phyloP scores from a whole-genome alignment of 108 stramenopile species.

The Pseudonitzschia pungens region DNA sequence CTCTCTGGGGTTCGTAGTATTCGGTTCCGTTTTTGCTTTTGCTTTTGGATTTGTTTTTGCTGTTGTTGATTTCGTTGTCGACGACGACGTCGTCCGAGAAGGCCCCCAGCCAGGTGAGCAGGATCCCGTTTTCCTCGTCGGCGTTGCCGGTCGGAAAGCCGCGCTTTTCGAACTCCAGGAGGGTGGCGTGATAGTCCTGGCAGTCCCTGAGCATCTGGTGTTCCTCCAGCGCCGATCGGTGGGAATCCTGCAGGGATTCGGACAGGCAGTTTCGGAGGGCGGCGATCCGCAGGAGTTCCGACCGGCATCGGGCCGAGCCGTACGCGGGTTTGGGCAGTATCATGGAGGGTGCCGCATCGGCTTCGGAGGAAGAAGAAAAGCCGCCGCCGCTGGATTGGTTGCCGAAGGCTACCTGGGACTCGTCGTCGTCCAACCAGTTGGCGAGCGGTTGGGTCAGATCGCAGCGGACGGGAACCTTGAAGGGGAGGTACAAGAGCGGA shows the following conservation, averaged over 20 bases:
- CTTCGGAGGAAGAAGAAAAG: background rate
- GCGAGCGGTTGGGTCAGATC: slow-evolving; percentile 46
- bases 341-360: slow-evolving; percentile 19
- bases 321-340: slow-evolving; percentile 45
- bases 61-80: background rate
- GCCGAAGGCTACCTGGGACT: background rate
- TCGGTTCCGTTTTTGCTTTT: no score
- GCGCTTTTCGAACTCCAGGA: slow-evolving; percentile 48
- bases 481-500: slow-evolving; percentile 29
- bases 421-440: slow-evolving; percentile 45
- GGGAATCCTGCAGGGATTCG: slow-evolving; percentile 43
- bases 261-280: slow-evolving; percentile 49
- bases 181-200: slow-evolving; percentile 54
- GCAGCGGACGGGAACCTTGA: slow-evolving; percentile 43
- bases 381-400: slow-evolving; percentile 4
- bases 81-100: background rate
- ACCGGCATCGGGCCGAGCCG: slow-evolving; percentile 37
- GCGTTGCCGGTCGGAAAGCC: slow-evolving; percentile 44
- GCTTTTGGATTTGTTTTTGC: no score
- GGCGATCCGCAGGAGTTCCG: slow-evolving; percentile 45
- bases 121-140: slow-evolving; percentile 21
- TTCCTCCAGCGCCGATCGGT: slow-evolving; percentile 37
- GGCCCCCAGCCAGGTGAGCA: slow-evolving; percentile 46
- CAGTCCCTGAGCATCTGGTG: slow-evolving; percentile 37
- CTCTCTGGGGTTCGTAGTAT: no score